phyloP scores from a whole-genome alignment of 352 stramenopile species.

The Phytophthora podocarpi region DNA sequence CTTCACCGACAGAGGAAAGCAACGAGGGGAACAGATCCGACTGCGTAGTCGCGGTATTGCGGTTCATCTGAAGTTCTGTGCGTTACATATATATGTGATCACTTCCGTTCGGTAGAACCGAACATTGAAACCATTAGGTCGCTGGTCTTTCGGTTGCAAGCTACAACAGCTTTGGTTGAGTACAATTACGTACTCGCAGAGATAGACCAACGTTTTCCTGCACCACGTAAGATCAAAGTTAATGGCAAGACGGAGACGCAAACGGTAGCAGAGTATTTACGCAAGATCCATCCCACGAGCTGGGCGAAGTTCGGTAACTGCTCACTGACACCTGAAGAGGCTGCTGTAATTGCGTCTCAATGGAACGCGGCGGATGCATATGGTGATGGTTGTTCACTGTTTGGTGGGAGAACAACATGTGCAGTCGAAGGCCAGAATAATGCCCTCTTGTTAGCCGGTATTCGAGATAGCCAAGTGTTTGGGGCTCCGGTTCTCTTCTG shows the following conservation, averaged over 20 bases:
- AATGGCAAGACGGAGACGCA: background rate
- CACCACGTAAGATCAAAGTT: background rate
- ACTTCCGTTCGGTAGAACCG: too few relatives aligned
- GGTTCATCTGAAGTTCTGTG: too few relatives aligned
- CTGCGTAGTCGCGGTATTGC: too few relatives aligned
- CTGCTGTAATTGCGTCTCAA: background rate
- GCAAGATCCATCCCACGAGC: slow-evolving; percentile 4
- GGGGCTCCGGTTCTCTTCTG: background rate
- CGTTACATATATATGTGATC: too few relatives aligned
- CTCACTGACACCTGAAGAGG: background rate
- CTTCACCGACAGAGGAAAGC: too few relatives aligned
- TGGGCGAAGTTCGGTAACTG: slow-evolving; percentile 15
- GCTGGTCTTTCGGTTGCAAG: slow-evolving; percentile 4
- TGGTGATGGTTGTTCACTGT: background rate
- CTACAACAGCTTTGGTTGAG: background rate
- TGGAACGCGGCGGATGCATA: background rate
- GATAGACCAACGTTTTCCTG: background rate
- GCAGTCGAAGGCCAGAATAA: slow-evolving; percentile 7
- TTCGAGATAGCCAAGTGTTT: slow-evolving; percentile 8
- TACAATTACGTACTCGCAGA: background rate
- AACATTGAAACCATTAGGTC: background rate
- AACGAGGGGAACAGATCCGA: too few relatives aligned
- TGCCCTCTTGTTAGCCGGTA: background rate
- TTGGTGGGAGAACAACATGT: slow-evolving; percentile 8
- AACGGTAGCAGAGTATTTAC: background rate